These are phyloP conservation scores for Carex kokanica DNA, from an alignment of 176 grass and related monocot species.

Conservation along the genomic window DNA sequence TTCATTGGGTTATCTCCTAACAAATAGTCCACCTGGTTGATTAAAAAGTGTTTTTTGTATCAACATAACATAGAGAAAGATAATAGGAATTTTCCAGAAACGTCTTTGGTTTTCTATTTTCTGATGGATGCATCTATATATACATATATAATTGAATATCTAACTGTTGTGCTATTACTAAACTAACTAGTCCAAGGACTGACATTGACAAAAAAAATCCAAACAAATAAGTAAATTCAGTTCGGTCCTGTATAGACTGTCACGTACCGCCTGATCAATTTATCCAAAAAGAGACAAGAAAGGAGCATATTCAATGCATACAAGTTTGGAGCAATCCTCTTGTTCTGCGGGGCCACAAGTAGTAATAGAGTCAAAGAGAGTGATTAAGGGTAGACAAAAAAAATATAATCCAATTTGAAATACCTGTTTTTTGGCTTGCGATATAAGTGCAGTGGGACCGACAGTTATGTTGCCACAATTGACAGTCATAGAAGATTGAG, in stretches of 20 bases:
- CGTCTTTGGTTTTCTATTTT: neutral
- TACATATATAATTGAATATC: neutral
- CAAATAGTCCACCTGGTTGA: constrained; percentile 71
- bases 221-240: neutral
- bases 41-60: neutral
- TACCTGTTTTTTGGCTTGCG: constrained; percentile 74
- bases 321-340: neutral
- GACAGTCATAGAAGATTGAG: constrained; percentile 62
- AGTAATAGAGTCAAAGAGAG: neutral
- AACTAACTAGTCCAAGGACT: neutral
- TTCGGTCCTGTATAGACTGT: neutral
- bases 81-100: neutral
- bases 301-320: neutral
- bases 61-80: neutral
- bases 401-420: neutral
- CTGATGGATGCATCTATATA: neutral
- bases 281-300: neutral
- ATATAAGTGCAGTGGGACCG: constrained; percentile 49
- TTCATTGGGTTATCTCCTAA: constrained; percentile 88
- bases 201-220: neutral
- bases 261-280: neutral
- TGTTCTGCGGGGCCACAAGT: neutral
- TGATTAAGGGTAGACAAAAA: neutral
- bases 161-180: neutral
- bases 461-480: constrained; percentile 68